Conservation (phyloP, 2,329 filamentous ascomycete genomes). For the Alternaria triticina region DNA sequence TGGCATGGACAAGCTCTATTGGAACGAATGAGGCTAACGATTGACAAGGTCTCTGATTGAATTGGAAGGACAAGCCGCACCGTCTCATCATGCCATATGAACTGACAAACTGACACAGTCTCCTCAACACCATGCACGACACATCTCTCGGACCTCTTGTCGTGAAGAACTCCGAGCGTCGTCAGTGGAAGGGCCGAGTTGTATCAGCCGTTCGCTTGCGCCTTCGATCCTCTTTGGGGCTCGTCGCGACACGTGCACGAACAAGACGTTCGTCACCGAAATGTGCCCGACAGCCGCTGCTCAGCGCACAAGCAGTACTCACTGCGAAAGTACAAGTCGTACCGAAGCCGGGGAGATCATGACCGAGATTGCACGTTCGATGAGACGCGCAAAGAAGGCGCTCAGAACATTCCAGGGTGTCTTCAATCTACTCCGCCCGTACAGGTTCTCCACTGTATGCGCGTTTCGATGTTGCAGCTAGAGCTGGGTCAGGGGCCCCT, state of each 20-base stretch:
- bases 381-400: constrained; percentile 3
- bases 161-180: background rate
- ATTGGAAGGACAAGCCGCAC: background rate
- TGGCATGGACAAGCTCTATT: background rate
- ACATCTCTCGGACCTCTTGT: background rate
- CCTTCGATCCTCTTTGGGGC: background rate
- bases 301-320: background rate
- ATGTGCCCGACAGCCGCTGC: background rate
- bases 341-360: background rate
- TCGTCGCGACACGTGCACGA: constrained; percentile 1
- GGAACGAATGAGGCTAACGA: background rate
- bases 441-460: background rate
- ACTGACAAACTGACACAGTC: background rate
- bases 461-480: constrained; percentile 13
- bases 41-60: background rate
- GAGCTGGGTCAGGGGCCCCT: constrained; percentile 5
- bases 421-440: background rate
- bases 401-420: background rate
- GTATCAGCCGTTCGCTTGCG: constrained; percentile 1
- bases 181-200: constrained; percentile 4
- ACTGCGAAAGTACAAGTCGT: background rate
- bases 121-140: background rate
- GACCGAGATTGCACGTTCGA: constrained; percentile 6
- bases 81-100: background rate
- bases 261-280: background rate